Evolutionary conservation across 2,329 filamentous ascomycete genomes (phyloP), one percentile per base, ranked within the genome.

Genomic region (Aspergillus glaucus): DNA sequence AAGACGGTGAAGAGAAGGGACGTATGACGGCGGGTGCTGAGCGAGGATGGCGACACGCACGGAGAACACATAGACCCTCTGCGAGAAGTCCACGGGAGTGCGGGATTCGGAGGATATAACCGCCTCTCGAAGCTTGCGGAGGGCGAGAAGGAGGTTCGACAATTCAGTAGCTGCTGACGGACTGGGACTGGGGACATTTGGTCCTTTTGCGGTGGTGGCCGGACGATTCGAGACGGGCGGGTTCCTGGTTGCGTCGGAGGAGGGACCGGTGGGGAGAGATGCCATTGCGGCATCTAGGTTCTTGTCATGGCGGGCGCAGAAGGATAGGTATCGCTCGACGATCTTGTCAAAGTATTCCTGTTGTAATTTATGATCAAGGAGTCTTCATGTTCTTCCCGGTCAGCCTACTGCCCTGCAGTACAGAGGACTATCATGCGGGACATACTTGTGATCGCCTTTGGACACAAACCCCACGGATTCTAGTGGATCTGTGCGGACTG

Each of bases 81-180:
- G 82, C 1, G 92, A 85, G 68, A 98, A 98, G 46, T 81, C 76
- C 63, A 95, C 87, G 32, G 78, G 75, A 17, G 91, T 82, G 46
- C 83, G 81, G 7, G 87, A 84, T 10, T 88, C 62, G n/a, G 70
- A 71, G 49, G 70, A 88, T 2, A 95, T 81, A 43, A 97, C 85
- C 21, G 86, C 91, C 73, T 98, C 93, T 49, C 93, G 84, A 28
- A 98, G 80, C 67, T 96, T 97, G 53, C 93, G 85, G 64, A 97
- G 84, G 3, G 92, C 88, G 60, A 87, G 80, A 47, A 96, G 77
- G 46, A 97, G 82, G 17, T 80, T 81, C 2, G 85, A 79, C 26
- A 96, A 78, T 55, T 87, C 83, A 56, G 81, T 79, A 10, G 79
- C 78, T 49, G 79, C 74, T 22, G 71, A 64, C 39, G 67, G 56